Base-by-base conservation (phyloP, 2,329 filamentous ascomycete species). In the Claviceps arundinis region DNA sequence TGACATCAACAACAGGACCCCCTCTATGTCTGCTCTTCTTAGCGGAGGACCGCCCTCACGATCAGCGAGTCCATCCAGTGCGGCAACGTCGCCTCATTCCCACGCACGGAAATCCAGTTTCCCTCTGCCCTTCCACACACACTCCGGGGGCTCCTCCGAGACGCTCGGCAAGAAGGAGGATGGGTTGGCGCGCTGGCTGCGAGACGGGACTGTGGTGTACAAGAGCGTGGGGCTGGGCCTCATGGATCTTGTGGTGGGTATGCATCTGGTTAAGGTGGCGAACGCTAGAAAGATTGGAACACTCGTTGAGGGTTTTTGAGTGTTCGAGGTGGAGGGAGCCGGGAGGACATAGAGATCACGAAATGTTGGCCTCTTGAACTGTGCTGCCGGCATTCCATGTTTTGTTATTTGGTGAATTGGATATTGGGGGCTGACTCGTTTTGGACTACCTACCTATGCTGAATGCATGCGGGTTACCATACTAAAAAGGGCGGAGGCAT, bases 191-290 rank as follows among this genome's bases (percentile, higher is more conserved):
- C 66, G 70, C 19, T 84, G 81, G 81, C 62, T 84, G 52, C 69
- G 74, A 52, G 71, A 72, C 2, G 82, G 82, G 0, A 85, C 82
- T 54, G 81, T 85, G 19, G 74, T 85, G 7, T 85, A 84, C 62
- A 85, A 85, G 70, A 80, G 78, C 55, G 82, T 85, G 0, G 82
- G 82, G 0, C 64, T 85, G 47, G 82, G 81, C 0, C 62, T 84
- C 49, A 84, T 85, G 81, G 82, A 85, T 59, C 64, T 85, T 22
- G 74, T 78, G 1, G 76, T 84, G 1, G 82, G 81, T 14, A 71
- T 73, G 58, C 75, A 81, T 51, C 56, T 85, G 47, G 63, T 85
- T 17, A 66, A 72, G 54, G 62, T 82, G 55, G 81, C 82, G 1
- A 70, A 69, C 43, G 67, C 73, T 50, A 81, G 73, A 63, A 70